A percentile compares a stretch with the other conserved stretches of the same genome.
These are phyloP conservation scores for Lipomyces spencermartinsiae DNA, from an alignment of 805 yeast species.

Conservation along the genomic window DNA sequence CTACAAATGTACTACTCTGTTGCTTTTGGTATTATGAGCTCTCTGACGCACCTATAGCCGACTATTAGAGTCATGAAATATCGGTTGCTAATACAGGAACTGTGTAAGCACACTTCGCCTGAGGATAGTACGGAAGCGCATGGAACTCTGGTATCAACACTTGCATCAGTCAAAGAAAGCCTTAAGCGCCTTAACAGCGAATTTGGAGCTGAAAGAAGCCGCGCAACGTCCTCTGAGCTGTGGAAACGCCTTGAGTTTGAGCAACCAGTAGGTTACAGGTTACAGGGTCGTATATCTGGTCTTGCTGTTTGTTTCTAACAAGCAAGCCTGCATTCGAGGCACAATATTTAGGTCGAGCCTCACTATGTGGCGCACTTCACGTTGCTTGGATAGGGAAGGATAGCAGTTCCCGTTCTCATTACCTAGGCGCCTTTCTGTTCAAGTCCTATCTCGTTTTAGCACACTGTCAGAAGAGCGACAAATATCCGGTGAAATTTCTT, in stretches of 20 bases:
- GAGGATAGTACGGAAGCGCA: slow-evolving; percentile 29
- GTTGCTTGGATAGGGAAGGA: slow-evolving; percentile 32
- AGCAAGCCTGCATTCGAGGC: slow-evolving; percentile 10
- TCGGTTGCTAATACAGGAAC: slow-evolving; percentile 30
- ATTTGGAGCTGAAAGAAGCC: neutral
- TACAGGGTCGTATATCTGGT: neutral
- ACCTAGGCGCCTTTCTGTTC: slow-evolving; percentile 33
- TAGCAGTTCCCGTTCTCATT: slow-evolving; percentile 21
- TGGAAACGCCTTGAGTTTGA: slow-evolving; percentile 31
- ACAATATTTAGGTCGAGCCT: slow-evolving; percentile 30
- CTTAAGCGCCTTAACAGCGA: slow-evolving; percentile 18
- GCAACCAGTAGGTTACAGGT: neutral
- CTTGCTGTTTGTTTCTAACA: neutral
- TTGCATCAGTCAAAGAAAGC: slow-evolving; percentile 16
- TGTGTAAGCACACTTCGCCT: slow-evolving; percentile 18
- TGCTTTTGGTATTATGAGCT: neutral
- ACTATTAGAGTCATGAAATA: slow-evolving; percentile 26
- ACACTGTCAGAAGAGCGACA: slow-evolving; percentile 11
- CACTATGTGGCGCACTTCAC: slow-evolving; percentile 36
- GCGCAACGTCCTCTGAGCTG: slow-evolving; percentile 18
- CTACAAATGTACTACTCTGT: slow-evolving; percentile 13
- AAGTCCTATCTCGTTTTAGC: slow-evolving; percentile 34
- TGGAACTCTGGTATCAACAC: slow-evolving; percentile 8
- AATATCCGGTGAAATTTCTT: slow-evolving; percentile 30
- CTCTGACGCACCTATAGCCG: slow-evolving; percentile 23